Evolutionary conservation across 2,329 filamentous ascomycete species (phyloP).

Genomic region (Fusarium sp.): DNA sequence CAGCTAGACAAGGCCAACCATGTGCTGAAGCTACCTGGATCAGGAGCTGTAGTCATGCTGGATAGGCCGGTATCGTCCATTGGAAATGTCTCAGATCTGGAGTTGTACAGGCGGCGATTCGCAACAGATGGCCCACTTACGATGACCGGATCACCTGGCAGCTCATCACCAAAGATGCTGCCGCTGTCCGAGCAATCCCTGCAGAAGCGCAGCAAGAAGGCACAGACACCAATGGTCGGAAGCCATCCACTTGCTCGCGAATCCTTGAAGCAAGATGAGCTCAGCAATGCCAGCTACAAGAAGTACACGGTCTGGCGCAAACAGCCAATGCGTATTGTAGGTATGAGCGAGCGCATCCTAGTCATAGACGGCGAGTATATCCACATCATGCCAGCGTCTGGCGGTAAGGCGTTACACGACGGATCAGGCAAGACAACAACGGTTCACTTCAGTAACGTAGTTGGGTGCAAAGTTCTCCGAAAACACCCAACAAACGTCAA

Average conservation of each 20-base stretch:
- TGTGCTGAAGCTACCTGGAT: constrained; percentile 81
- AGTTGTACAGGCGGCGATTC: constrained; percentile 80
- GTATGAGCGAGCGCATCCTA: constrained; percentile 79
- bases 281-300: constrained; percentile 72
- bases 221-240: constrained; percentile 63
- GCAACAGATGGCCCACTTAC: constrained; percentile 79
- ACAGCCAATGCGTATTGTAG: constrained; percentile 84
- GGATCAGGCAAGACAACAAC: constrained; percentile 79
- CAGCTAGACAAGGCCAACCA: constrained; percentile 83
- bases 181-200: constrained; percentile 61
- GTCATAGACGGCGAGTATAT: constrained; percentile 89
- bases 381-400: constrained; percentile 81
- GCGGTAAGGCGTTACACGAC: constrained; percentile 74
- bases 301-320: constrained; percentile 86
- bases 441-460: constrained; percentile 84
- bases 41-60: constrained; percentile 78
- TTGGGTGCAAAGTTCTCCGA: constrained; percentile 84
- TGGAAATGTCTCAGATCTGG: constrained; percentile 79
- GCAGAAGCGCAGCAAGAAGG: constrained; percentile 65
- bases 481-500: constrained; percentile 86
- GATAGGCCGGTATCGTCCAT: constrained; percentile 85
- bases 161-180: constrained; percentile 75
- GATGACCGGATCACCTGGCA: constrained; percentile 76
- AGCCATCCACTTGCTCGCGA: constrained; percentile 77
- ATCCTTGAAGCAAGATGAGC: constrained; percentile 69